These are phyloP conservation scores for Carex kokanica DNA, from an alignment of 176 grass and related monocot genomes.

Conservation along the genomic window DNA sequence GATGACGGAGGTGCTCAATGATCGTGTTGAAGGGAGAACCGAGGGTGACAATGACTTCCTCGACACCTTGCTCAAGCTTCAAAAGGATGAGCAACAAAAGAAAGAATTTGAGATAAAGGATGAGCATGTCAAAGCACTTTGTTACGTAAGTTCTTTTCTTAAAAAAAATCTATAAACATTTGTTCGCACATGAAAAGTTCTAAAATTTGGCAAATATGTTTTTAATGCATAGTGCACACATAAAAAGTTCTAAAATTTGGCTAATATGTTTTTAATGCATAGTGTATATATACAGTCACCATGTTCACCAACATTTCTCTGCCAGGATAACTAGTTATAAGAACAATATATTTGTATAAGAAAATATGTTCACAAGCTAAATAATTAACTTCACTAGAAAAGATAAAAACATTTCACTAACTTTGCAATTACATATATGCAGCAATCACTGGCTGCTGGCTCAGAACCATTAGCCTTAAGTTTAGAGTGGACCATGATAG, in stretches of 20 bases:
- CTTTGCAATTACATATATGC: background rate
- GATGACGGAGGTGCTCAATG: conserved; percentile 13
- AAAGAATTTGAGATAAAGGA: conserved; percentile 23
- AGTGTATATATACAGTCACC: too few relatives aligned
- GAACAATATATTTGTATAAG: background rate
- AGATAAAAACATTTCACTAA: conserved; percentile 33
- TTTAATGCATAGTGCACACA: background rate
- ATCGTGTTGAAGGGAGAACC: background rate
- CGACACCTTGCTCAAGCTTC: conserved; percentile 22
- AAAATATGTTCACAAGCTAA: background rate
- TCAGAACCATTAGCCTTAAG: conserved; percentile 29
- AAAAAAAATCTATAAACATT: background rate
- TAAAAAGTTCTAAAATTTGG: background rate
- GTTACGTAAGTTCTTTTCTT: background rate
- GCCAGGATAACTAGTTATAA: background rate
- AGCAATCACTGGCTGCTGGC: conserved; percentile 41
- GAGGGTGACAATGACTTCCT: conserved; percentile 12
- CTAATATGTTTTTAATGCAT: too few relatives aligned
- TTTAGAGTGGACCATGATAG: conserved; percentile 30
- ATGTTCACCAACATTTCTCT: too few relatives aligned
- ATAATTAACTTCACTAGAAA: background rate
- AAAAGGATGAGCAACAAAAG: conserved; percentile 23
- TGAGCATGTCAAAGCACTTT: conserved; percentile 17
- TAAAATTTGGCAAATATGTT: background rate
- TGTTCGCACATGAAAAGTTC: background rate